Conservation (phyloP, 2,329 filamentous ascomycete species). For the Hypoxylon sp. region DNA sequence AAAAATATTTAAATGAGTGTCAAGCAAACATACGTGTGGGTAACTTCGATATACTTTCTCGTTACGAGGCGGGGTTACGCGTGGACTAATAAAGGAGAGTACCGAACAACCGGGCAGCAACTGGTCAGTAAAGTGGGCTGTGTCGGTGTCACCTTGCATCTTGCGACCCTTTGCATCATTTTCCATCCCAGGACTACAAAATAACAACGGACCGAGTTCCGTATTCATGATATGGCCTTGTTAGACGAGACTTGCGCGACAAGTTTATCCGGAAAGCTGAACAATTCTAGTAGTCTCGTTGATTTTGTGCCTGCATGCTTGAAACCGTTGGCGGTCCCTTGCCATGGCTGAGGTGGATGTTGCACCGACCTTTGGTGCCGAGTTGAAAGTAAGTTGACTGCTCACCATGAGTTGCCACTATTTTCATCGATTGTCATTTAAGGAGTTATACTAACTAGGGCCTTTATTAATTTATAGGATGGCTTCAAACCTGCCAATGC, state of each 20-base stretch:
- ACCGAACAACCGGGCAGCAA: constrained; percentile 38
- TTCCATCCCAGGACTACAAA: constrained; percentile 12
- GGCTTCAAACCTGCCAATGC: constrained; percentile 94
- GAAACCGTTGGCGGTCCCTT: constrained; percentile 40
- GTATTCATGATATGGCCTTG: constrained; percentile 44
- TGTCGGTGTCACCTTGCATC: constrained; percentile 28
- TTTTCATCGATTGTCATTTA: neutral
- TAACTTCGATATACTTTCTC: neutral
- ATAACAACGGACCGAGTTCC: constrained; percentile 6
- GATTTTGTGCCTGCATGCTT: constrained; percentile 45
- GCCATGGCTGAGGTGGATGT: constrained; percentile 86
- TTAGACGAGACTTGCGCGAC: constrained; percentile 34
- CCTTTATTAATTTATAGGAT: constrained; percentile 72
- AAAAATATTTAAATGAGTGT: too few relatives aligned
- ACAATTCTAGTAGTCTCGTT: constrained; percentile 16
- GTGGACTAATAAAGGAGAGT: constrained; percentile 17
- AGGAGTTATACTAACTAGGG: constrained; percentile 21
- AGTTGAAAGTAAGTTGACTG: constrained; percentile 81
- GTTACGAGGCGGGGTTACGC: constrained; percentile 26
- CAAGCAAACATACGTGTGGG: neutral
- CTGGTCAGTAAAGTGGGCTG: constrained; percentile 33
- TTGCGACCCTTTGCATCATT: constrained; percentile 33
- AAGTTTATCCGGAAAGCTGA: constrained; percentile 12
- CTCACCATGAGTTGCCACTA: neutral
- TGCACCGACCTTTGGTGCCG: constrained; percentile 89